phyloP scores from a whole-genome alignment of 495 filamentous ascomycete species.

The Tuber magnatum region DNA sequence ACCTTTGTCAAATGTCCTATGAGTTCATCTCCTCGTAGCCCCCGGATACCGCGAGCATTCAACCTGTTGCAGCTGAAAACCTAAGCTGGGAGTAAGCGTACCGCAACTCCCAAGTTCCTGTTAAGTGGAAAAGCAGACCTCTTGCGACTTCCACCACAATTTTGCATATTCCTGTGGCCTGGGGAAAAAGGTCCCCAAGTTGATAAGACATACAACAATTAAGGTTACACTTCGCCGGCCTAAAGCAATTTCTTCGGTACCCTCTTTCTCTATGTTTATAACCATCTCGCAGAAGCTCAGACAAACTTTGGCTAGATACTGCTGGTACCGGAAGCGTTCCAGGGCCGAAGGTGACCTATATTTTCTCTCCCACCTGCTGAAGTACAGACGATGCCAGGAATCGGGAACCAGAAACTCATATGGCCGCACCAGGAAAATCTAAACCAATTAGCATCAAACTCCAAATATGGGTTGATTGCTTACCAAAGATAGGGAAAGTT shows the following conservation, averaged over 20 bases:
- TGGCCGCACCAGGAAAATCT: conserved; percentile 14
- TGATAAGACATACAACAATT: conserved; percentile 15
- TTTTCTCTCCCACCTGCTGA: not conserved
- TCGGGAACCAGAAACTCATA: conserved; percentile 10
- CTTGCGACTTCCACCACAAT: conserved; percentile 12
- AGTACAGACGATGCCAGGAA: conserved; percentile 5
- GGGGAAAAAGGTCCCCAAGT: conserved; percentile 5
- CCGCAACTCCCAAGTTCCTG: not conserved
- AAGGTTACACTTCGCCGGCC: conserved; percentile 7
- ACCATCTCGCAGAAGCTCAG: conserved; percentile 15
- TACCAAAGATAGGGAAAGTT: conserved; percentile 9
- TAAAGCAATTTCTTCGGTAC: not conserved
- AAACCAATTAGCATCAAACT: not conserved
- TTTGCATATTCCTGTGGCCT: not conserved
- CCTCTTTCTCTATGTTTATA: conserved; percentile 1
- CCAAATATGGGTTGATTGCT: not conserved
- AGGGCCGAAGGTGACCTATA: conserved; percentile 7
- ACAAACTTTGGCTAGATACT: not conserved
- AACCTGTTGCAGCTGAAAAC: not conserved
- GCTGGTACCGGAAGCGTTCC: not conserved
- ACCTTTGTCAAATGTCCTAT: not conserved
- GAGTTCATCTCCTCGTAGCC: not conserved
- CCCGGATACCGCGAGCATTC: not conserved
- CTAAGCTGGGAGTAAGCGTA: not conserved
- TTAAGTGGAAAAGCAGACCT: conserved; percentile 1